A percentile compares a stretch with the other conserved stretches of the same genome.
These are phyloP conservation scores for Neodidymelliopsis sp. DNA, from an alignment of 2,329 filamentous ascomycete genomes.

Conservation along the genomic window DNA sequence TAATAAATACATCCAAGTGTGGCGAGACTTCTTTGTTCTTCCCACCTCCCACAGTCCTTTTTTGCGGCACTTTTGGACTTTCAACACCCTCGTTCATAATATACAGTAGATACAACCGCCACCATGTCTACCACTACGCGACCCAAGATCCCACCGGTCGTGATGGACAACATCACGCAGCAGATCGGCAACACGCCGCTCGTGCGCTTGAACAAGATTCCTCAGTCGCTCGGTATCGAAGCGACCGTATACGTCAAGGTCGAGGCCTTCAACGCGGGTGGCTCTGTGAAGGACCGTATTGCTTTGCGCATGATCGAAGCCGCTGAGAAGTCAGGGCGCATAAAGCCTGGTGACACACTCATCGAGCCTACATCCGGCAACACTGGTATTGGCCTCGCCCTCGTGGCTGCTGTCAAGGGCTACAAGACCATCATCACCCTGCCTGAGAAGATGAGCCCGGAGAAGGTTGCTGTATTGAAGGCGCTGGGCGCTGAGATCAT, in stretches of 20 bases:
- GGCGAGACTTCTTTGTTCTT: slow-evolving; percentile 12
- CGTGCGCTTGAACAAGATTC: slow-evolving; percentile 90
- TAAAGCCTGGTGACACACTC: slow-evolving; percentile 95
- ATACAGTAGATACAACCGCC: slow-evolving; percentile 10
- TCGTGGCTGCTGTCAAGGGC: slow-evolving; percentile 94
- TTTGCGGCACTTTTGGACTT: neutral
- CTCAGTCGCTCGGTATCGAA: slow-evolving; percentile 87
- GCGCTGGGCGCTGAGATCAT: slow-evolving; percentile 97
- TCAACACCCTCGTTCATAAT: neutral
- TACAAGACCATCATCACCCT: slow-evolving; percentile 99
- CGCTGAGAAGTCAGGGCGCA: slow-evolving; percentile 87
- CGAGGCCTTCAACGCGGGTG: slow-evolving; percentile 92
- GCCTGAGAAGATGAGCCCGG: slow-evolving; percentile 98
- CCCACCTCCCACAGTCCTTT: neutral
- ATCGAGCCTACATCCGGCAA: slow-evolving; percentile 99
- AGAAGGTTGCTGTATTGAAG: slow-evolving; percentile 94
- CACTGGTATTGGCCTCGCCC: slow-evolving; percentile 93
- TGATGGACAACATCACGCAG: slow-evolving; percentile 75
- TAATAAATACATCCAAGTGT: slow-evolving; percentile 9
- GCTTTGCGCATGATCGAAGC: slow-evolving; percentile 97
- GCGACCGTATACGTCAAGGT: slow-evolving; percentile 90
- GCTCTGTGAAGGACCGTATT: slow-evolving; percentile 94
- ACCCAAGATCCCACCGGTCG: slow-evolving; percentile 61
- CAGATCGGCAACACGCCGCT: slow-evolving; percentile 97
- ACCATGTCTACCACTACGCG: slow-evolving; percentile 58